Base-by-base conservation (phyloP, 805 yeast species). In the Helenozyma baotianmanensis region DNA sequence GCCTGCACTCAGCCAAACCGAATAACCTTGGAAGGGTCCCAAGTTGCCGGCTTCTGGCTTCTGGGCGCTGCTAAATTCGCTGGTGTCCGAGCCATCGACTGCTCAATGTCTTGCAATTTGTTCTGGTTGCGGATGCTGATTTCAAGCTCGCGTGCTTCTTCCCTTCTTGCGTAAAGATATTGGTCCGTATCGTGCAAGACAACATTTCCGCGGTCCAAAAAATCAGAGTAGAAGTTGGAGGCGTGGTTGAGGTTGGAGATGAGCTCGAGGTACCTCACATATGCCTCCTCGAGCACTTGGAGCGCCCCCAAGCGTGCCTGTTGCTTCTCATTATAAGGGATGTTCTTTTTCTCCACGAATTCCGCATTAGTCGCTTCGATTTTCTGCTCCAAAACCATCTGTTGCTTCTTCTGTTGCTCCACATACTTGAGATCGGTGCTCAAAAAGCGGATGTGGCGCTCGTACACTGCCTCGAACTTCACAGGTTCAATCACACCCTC, bases 191-290 rank as follows among this genome's bases (percentile, higher is more conserved):
- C 76, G 10, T 57, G 56, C 25, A 71, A 48, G 14, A 78, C 68
- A 2, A 46, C 55, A 18, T 62, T 58, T 5, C 75, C 68, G 32
- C 72, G 72, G 7, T 54, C 54, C 19, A 70, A 58, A 39, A 85
- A 73, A 33, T 79, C 82, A 23, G 67, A 67, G 59, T 89, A 89
- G 51, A 88, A 88, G 33, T 70, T 68, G 0, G 74, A 47, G 0
- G 95, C 96, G 45, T 82, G 83, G 19, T 70, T 70, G 17, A 86
- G 53, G 49, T 84, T 82, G 4, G 67, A 60, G 12, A 70, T 54
- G 2, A 85, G 66, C 45, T 82, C 85, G 18, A 68, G 54, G 47
- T 66, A 81, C 29, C 73, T 68, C 24, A 62, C 54, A 41, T 66
- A 73, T 1, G 71, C 74, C 4, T 63, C 54, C 33, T 76, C 82